A percentile compares a stretch with the other conserved stretches of the same genome.
Evolutionary conservation across 495 filamentous ascomycete genomes (phyloP).

Genomic region (Patellaria atrata): DNA sequence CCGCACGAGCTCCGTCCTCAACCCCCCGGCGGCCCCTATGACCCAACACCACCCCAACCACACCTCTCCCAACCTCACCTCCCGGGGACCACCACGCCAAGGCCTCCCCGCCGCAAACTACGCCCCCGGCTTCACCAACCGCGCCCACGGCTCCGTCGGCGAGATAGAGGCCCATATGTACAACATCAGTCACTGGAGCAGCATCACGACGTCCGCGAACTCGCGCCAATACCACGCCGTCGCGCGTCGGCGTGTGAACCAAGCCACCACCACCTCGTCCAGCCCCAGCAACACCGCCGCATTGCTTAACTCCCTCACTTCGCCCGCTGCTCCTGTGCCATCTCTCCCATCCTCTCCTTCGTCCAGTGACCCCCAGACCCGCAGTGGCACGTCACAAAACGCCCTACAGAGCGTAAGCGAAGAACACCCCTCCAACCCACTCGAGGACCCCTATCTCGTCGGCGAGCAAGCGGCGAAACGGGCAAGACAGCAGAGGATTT

Average conservation of each 20-base stretch:
- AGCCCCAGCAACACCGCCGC: constrained; percentile 9
- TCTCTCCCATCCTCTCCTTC: neutral
- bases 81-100: constrained; percentile 3
- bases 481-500: constrained; percentile 14
- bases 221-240: constrained; percentile 19
- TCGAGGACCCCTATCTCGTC: constrained; percentile 23
- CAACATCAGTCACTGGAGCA: constrained; percentile 19
- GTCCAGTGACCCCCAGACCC: neutral
- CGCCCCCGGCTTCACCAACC: constrained; percentile 18
- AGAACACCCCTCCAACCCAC: constrained; percentile 10
- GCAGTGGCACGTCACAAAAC: constrained; percentile 4
- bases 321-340: neutral
- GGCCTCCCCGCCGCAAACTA: constrained; percentile 17
- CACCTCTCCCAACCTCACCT: neutral
- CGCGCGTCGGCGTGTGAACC: constrained; percentile 18
- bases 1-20: constrained; percentile 1
- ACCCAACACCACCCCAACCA: constrained; percentile 3
- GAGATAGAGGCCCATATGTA: constrained; percentile 15
- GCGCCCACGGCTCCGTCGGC: constrained; percentile 10
- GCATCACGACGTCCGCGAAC: constrained; percentile 12
- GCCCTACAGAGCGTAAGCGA: neutral
- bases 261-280: constrained; percentile 7
- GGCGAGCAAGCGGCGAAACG: constrained; percentile 19
- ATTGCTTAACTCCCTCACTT: constrained; percentile 11
- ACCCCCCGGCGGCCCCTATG: constrained; percentile 6